Percentiles rank a stretch among this genome's conserved stretches.
Conservation (phyloP, 2,329 filamentous ascomycete species). For the Shiraia sp. region DNA sequence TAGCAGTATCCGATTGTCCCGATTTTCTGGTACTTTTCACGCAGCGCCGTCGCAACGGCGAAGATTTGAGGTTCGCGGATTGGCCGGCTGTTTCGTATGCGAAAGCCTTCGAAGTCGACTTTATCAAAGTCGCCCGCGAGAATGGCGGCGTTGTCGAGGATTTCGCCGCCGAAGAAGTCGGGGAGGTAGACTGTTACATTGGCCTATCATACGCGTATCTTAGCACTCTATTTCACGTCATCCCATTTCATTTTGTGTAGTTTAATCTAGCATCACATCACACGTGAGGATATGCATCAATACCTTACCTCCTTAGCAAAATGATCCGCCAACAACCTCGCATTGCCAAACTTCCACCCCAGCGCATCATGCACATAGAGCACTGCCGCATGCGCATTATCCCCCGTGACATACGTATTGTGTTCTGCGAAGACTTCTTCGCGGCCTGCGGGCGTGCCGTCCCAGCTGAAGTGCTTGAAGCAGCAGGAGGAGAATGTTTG, state of each 20-base stretch:
- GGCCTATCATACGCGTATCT: no score
- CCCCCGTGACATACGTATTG: slow-evolving; percentile 46
- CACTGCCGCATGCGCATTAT: slow-evolving; percentile 44
- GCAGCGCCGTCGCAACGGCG: slow-evolving; percentile 5
- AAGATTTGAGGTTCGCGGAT: slow-evolving; percentile 43
- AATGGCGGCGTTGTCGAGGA: slow-evolving; percentile 8
- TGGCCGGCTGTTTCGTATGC: slow-evolving; percentile 36
- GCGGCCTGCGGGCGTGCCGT: slow-evolving; percentile 40
- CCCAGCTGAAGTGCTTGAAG: slow-evolving; percentile 37
- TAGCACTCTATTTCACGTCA: no score
- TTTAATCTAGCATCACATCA: no score
- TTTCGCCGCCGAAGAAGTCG: slow-evolving; percentile 42
- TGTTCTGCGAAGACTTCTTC: slow-evolving; percentile 36
- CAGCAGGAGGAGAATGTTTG: slow-evolving; percentile 23
- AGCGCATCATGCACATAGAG: slow-evolving; percentile 46
- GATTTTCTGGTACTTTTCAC: not conserved
- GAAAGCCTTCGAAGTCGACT: slow-evolving; percentile 45
- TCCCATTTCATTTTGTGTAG: no score
- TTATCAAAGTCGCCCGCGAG: slow-evolving; percentile 11
- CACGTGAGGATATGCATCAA: no score
- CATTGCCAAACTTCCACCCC: slow-evolving; percentile 50
- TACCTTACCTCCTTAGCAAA: slow-evolving; percentile 47
- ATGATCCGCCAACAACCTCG: slow-evolving; percentile 49
- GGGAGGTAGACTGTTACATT: slow-evolving; percentile 51
- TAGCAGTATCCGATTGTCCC: slow-evolving; percentile 48